Evolutionary conservation across 108 stramenopile species (phyloP).

Genomic region (Craspedostauros australis): DNA sequence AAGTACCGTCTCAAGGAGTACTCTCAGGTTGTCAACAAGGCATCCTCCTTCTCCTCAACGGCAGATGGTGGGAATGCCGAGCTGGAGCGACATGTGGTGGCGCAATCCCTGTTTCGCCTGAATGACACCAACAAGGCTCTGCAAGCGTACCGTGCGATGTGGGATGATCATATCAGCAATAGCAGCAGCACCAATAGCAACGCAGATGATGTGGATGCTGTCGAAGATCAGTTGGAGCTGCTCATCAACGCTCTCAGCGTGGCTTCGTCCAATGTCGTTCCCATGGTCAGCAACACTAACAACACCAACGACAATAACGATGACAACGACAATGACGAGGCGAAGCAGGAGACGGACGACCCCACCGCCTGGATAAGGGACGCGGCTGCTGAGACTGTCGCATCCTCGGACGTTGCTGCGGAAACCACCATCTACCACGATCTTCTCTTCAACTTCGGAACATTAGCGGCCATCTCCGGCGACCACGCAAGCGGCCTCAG

Average conservation of each 20-base stretch:
- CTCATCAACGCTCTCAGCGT: slow-evolving; percentile 8
- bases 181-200: not conserved
- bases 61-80: not conserved
- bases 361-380: not conserved
- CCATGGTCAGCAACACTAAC: not conserved
- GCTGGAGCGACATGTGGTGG: slow-evolving; percentile 20
- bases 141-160: slow-evolving; percentile 9
- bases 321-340: not conserved
- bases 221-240: slow-evolving; percentile 16
- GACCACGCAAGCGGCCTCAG: not conserved
- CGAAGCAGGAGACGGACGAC: not conserved
- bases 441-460: not conserved
- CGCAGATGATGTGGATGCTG: slow-evolving; percentile 2
- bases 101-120: slow-evolving; percentile 28
- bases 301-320: not conserved
- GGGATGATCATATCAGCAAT: too few species aligned
- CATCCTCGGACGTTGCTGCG: not conserved
- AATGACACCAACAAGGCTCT: slow-evolving; percentile 15
- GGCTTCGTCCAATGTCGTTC: not conserved
- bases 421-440: slow-evolving; percentile 1
- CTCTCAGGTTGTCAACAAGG: slow-evolving; percentile 7
- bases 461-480: not conserved
- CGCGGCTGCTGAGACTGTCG: not conserved
- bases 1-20: slow-evolving; percentile 20
- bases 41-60: not conserved